Evolutionary conservation across 2,329 filamentous ascomycete species (phyloP), one percentile per base, ranked within the genome.

Genomic region (Botryotinia narcissicola): DNA sequence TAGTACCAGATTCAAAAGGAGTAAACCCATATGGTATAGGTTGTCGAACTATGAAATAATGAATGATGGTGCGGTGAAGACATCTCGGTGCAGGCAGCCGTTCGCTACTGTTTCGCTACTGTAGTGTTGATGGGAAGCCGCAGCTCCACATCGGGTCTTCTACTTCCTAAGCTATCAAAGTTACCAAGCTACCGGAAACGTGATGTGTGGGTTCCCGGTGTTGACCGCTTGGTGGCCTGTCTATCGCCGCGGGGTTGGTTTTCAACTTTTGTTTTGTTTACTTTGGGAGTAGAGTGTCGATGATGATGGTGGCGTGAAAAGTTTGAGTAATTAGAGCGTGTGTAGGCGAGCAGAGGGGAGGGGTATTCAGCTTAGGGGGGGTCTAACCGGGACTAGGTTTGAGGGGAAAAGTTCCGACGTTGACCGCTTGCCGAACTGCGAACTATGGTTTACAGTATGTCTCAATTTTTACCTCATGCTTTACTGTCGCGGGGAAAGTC

Each of bases 71-170:
- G 64, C 64, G 64, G 64, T 68, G 64, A 68, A 54, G 64, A 68
- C 46, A 68, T 68, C 64, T 68, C 46, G 64, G 64, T 68, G 64
- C 64, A 68, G 64, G 32, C 54, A 68, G 64, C 64, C 64, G 64
- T 68, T 68, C 46, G 64, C 32, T 51, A 54, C 64, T 40, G 46
- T 42, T 54, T 68, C 25, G 64, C 48, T 68, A 68, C 64, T 68
- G 64, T 54, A 42, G 63, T 67, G 16, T 67, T 51, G 63, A 29
- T 37, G 63, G 63, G 44, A 37, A 51, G 63, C 46, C 32, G 32
- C 64, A 68, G n/a, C 64, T 68, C 64, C 64, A 54, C 64, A 54
- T 68, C 46, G 32, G 46, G 64, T 40, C 46, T 35, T 40, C 25
- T 37, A 46, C 7, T 22, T 64, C 22, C 62, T 29, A 35, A 51